Base-by-base conservation (phyloP, 1,139 yeast species). In the Lodderomyces oxycetoniae region DNA sequence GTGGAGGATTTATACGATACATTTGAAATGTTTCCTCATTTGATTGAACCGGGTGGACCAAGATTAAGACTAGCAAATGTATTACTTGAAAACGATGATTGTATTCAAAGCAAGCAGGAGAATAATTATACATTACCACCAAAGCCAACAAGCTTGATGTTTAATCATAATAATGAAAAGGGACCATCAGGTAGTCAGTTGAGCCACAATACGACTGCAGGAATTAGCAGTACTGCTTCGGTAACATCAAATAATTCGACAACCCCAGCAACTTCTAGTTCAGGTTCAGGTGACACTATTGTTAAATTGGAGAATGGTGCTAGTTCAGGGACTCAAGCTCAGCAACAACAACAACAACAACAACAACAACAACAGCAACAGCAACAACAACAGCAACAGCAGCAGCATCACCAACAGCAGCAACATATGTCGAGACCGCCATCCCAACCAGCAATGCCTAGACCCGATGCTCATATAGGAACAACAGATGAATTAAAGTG, bases 11-110 rank as follows among this genome's bases (percentile, higher is more conserved):
- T 83, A 52, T 68, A 67, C 48, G 79, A 81, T 42, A 71, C 88
- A 0, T 61, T 82, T 21, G 76, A 68, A 36, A 66, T 79, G 51
- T 71, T 71, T 35, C 93, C 93, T 2, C 81, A 77, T 52, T 53
- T 81, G 37, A 67, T 79, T 7, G 88, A 83, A 46, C 81, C 85
- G 5, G 67, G 74, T 41, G 87, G 88, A 3, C 75, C 87, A 1
- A 57, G 66, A 32, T 61, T 65, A 32, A 61, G 79, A 42, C 55
- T 82, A 26, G 58, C 73, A 19, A 64, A 69, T 37, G 76, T 73
- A 12, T 62, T 72, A 59, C 55, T 79, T 16, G 69, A 77, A 42
- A 81, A 80, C 55, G 86, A 78, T 51, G 80, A 75, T 45, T 52
- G 52, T 43, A 34, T 42, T 30, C 49, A 61, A 23, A 53, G 60